Base-by-base conservation (phyloP, 2,329 filamentous ascomycete species). In the Leptographium flavum region DNA sequence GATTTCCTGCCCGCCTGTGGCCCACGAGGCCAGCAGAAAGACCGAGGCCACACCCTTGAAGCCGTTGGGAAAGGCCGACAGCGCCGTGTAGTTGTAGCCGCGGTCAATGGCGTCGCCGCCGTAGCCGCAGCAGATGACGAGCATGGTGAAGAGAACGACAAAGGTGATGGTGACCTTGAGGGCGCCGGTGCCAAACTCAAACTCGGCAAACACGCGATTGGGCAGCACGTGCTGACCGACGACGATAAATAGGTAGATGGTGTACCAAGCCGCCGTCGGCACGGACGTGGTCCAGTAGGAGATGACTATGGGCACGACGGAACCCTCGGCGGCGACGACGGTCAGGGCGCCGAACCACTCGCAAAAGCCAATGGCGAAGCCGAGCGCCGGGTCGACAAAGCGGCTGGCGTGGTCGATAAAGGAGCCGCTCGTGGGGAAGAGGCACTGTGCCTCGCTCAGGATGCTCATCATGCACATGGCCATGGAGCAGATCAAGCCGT, bases 11-110 rank as follows among this genome's bases (percentile, higher is more conserved):
- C 49, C 49, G 79, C 65, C 85, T 72, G 65, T 87, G 85, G 36
- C 82, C 82, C 37, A 84, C 45, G 33, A 87, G 6, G 81, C 79
- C 53, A 88, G 78, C 73, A 79, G 87, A 62, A 87, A 85, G 58
- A 90, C 85, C 0, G 47, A 33, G 25, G 85, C 67, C 57, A 88
- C 81, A 33, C 83, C 84, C 52, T 85, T 88, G 52, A 77, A 76
- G 42, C 73, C 72, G 38, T 88, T 76, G 2, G 82, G 81, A 31
- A 87, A 50, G 17, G 46, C 44, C 6, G 48, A 45, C 23, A 50
- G 35, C 15, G 37, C 39, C n/a, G 41, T 46, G 43, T 48, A 50
- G 44, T 50, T 50, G 42, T 48, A 45, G 39, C 42, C 46, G 36
- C 46, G 49, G 35, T 51, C 49, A 22, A 51, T 45, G 17, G 49